Base-by-base conservation (phyloP, 352 stramenopile species). In the Phytophthora quininea region DNA sequence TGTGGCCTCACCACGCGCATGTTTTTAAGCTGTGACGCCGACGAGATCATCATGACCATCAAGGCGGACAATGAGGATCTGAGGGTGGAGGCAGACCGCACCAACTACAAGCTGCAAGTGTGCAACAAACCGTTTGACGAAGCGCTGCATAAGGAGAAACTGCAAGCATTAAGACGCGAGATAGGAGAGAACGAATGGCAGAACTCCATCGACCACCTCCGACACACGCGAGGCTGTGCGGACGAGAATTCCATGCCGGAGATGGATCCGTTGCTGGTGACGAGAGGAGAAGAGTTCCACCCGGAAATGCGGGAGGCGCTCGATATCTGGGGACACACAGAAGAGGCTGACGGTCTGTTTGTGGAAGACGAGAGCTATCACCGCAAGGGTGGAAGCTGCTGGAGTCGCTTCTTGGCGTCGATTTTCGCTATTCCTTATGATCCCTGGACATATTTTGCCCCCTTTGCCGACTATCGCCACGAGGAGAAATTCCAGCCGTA, bases 41-140 rank as follows among this genome's bases (percentile, higher is more conserved):
- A 95, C 35, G 84, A 92, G 74, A 92, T 93, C 52, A 88, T 95
- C 38, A 91, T 95, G 83, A 89, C 80, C 4, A 82, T 93, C 63
- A 91, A 87, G 60, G 74, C 85, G 3, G 87, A 95, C 33, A 83
- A 95, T 64, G 80, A 88, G 31, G 85, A 95, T 56, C 60, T 95
- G 38, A 63, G 79, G 5, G 68, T 91, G 5, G 85, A 92, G 50
- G 85, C 87, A 1, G 87, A 93, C 56, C 87, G 87, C 45, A 83
- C 71, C 4, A 67, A 92, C 65, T 93, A 93, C 67, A 62, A 72
- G 4, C 71, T 93, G 48, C 85, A 93, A 45, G 70, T 93, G 5
- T 90, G 82, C 64, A 95, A 93, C 66, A 79, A 80, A 10, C 85
- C 87, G 2, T 93, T 95, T 49, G 81, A 88, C 46, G 47, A 45